phyloP scores from a whole-genome alignment of 352 stramenopile species.

The Phytophthora podocarpi region DNA sequence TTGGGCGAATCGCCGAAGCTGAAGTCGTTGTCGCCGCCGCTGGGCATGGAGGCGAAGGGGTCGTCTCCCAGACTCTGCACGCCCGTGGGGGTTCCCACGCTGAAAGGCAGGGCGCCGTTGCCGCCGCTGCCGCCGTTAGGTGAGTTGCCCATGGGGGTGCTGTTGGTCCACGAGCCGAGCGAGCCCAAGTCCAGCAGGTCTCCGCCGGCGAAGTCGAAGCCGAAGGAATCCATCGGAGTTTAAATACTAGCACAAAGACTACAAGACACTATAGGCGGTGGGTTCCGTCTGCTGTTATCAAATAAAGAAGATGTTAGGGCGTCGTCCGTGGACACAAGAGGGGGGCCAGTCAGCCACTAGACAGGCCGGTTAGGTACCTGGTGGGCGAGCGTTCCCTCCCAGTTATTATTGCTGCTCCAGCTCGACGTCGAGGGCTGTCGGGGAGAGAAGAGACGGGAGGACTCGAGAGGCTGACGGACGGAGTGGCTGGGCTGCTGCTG shows the following conservation, averaged over 20 bases:
- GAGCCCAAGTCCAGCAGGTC: slow-evolving; percentile 81
- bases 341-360: too few species aligned
- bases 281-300: slow-evolving; percentile 9
- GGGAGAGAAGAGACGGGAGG: slow-evolving; percentile 1
- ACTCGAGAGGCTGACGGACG: background rate
- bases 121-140: slow-evolving; percentile 49
- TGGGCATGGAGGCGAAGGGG: slow-evolving; percentile 57
- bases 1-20: slow-evolving; percentile 85
- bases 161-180: slow-evolving; percentile 70
- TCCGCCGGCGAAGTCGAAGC: slow-evolving; percentile 78
- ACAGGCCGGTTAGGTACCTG: slow-evolving; percentile 13
- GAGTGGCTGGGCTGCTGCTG: background rate
- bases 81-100: slow-evolving; percentile 83
- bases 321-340: background rate
- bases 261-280: slow-evolving; percentile 25
- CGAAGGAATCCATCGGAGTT: slow-evolving; percentile 79
- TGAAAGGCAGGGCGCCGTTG: slow-evolving; percentile 70
- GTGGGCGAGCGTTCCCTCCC: background rate
- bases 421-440: background rate
- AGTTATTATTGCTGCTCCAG: background rate
- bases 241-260: slow-evolving; percentile 48
- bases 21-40: slow-evolving; percentile 65
- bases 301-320: background rate
- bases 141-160: slow-evolving; percentile 71
- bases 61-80: slow-evolving; percentile 85